Evolutionary conservation across 139 green algal species (phyloP), one percentile per base, ranked within the genome.

Genomic region (Tetraselmis chui): DNA sequence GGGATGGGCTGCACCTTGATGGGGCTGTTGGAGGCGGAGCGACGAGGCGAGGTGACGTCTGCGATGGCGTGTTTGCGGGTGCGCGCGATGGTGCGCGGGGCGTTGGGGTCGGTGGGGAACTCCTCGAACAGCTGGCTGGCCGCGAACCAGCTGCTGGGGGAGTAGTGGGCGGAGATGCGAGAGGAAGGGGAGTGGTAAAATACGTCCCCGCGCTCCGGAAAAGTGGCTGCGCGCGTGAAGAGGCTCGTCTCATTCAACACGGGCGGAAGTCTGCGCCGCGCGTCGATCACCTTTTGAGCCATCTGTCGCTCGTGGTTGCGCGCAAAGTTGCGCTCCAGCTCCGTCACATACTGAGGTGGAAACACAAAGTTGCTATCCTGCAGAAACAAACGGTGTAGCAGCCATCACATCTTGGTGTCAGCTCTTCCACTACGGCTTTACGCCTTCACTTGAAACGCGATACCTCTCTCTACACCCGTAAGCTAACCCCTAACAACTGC

Each of bases 181-280:
- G 88, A 91, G 22, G 85, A 91, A 0, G 92, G 90, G 0, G 88
- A 90, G 80, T 93, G 92, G 81, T 94, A 95, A 59, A 91, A 92
- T 1, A 90, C 85, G 79, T 95, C 92, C 0, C 86, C 84, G 29
- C 87, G 90, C 85, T 93, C 87, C 1, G 89, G 90, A 84, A 86
- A 96, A 0, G 91, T 84, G 0, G 90, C 89, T 28, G 90, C 91
- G 1, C 82, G 83, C 23, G 92, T 96, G 86, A 94, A 95, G 28
- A 94, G 81, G 0, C 89, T 81, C 28, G 90, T 84, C 59, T 92
- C 88, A 83, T 94, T 94, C 25, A 96, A 30, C 30, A 94, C 79
- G 2, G 90, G 90, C 1, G 92, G 91, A 81, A 94, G 87, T 83
- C 91, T 91, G 1, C 86, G 81, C 0, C 88, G 86, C 83, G 92